phyloP scores from a whole-genome alignment of 2,329 filamentous ascomycete species.

The Phyllosticta citriasiana region DNA sequence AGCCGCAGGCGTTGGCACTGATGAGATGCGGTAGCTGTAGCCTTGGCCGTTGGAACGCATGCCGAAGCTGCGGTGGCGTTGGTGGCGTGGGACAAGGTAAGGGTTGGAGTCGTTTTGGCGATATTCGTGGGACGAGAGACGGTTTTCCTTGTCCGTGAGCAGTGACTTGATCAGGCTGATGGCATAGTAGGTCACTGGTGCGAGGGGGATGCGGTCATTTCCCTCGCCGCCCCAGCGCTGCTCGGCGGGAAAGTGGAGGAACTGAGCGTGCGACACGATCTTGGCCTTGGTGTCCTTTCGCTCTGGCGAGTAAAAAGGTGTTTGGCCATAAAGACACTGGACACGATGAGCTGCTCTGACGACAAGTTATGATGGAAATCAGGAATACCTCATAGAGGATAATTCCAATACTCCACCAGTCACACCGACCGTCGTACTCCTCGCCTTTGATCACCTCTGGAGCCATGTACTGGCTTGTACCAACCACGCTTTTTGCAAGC shows the following conservation, averaged over 20 bases:
- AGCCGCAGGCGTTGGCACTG: neutral
- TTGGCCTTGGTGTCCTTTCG: conserved; percentile 76
- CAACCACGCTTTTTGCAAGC: conserved; percentile 76
- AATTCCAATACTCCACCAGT: conserved; percentile 94
- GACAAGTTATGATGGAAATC: neutral
- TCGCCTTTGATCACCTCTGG: conserved; percentile 81
- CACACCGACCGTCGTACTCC: conserved; percentile 82
- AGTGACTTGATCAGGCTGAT: conserved; percentile 66
- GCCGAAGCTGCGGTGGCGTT: conserved; percentile 3
- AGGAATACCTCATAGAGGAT: conserved; percentile 68
- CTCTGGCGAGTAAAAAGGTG: conserved; percentile 76
- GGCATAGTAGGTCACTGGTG: conserved; percentile 56
- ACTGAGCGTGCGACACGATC: conserved; percentile 65
- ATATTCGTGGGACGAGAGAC: conserved; percentile 70
- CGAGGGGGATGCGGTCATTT: conserved; percentile 26
- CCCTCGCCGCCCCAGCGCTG: conserved; percentile 45
- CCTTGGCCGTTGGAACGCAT: neutral
- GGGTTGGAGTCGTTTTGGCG: conserved; percentile 48
- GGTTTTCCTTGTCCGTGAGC: conserved; percentile 62
- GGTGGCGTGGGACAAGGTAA: conserved; percentile 6
- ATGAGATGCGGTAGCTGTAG: neutral
- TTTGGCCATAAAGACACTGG: conserved; percentile 81
- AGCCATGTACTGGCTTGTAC: conserved; percentile 97
- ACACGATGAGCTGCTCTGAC: conserved; percentile 2
- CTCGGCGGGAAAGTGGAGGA: conserved; percentile 58